Percentiles rank a stretch among this genome's conserved stretches.
phyloP scores from a whole-genome alignment of 176 grass and related monocot genomes.

The Leersia perrieri region DNA sequence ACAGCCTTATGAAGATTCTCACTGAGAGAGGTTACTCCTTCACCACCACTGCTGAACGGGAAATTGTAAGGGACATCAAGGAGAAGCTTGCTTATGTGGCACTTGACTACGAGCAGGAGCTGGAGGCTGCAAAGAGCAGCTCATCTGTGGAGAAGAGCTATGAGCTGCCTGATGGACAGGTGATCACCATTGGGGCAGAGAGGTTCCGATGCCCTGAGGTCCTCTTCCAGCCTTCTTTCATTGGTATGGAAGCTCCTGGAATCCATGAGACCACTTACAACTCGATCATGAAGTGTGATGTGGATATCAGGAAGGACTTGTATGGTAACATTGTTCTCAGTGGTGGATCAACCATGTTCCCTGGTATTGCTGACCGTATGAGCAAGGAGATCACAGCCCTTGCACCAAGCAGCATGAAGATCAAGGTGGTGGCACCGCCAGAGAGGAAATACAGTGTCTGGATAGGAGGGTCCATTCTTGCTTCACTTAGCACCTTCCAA shows the following conservation, averaged over 20 bases:
- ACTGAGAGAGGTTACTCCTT: slow-evolving; percentile 52
- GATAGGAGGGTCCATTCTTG: slow-evolving; percentile 53
- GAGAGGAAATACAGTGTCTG: slow-evolving; percentile 55
- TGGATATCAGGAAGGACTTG: slow-evolving; percentile 52
- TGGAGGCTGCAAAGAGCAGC: slow-evolving; percentile 39
- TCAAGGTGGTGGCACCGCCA: slow-evolving; percentile 46
- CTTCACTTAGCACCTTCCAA: slow-evolving; percentile 49
- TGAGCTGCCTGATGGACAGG: slow-evolving; percentile 49
- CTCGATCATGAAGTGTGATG: slow-evolving; percentile 51
- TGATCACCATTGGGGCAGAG: slow-evolving; percentile 51
- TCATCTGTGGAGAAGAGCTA: slow-evolving; percentile 55
- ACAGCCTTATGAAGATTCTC: slow-evolving; percentile 48
- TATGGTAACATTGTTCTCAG: slow-evolving; percentile 55
- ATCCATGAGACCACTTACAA: slow-evolving; percentile 60
- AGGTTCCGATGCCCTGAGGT: slow-evolving; percentile 51
- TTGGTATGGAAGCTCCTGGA: slow-evolving; percentile 52
- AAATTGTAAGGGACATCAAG: slow-evolving; percentile 52
- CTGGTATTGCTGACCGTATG: slow-evolving; percentile 46
- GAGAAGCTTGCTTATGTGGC: slow-evolving; percentile 47
- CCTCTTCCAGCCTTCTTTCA: slow-evolving; percentile 48
- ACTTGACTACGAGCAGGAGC: slow-evolving; percentile 46
- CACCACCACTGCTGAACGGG: slow-evolving; percentile 48
- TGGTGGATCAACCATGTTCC: slow-evolving; percentile 52
- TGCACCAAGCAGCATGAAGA: slow-evolving; percentile 46
- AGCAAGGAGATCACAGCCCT: slow-evolving; percentile 53